Percentiles rank a stretch among this genome's conserved stretches.
phyloP scores from a whole-genome alignment of 2,329 filamentous ascomycete species.

The Aspergillus pseudoterreus region DNA sequence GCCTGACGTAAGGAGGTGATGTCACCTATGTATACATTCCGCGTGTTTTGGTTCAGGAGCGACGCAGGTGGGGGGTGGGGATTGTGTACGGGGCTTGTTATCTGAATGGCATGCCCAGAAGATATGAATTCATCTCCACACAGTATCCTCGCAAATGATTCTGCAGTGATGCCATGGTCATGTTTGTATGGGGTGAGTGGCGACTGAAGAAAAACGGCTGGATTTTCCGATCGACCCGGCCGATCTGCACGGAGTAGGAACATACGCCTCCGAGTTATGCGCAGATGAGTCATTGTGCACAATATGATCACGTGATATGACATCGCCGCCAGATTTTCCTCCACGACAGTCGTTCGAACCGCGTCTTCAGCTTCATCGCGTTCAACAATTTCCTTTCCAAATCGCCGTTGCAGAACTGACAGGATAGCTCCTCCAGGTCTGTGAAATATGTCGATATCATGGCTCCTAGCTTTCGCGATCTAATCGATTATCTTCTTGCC shows the following conservation, averaged over 20 bases:
- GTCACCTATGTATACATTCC: constrained; percentile 16
- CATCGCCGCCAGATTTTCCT: constrained; percentile 6
- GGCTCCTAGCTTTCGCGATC: constrained; percentile 51
- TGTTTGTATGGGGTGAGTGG: not conserved
- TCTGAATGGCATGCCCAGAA: not conserved
- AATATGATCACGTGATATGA: not conserved
- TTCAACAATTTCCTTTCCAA: not conserved
- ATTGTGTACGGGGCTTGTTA: not conserved
- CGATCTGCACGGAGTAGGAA: constrained; percentile 2
- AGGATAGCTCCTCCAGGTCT: not conserved
- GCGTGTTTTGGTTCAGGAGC: not conserved
- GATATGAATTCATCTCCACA: too few species aligned
- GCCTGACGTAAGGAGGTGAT: constrained; percentile 27
- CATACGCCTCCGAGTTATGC: not conserved
- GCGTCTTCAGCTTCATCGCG: constrained; percentile 13
- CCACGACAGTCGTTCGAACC: constrained; percentile 30
- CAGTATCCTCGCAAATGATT: too few species aligned
- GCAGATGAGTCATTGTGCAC: too few species aligned
- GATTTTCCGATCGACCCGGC: constrained; percentile 2
- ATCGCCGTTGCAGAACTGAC: constrained; percentile 6
- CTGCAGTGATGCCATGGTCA: too few species aligned
- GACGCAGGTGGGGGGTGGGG: too few species aligned
- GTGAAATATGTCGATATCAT: constrained; percentile 29
- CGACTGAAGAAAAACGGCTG: not conserved
- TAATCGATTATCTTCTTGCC: constrained; percentile 56